Base-by-base conservation (phyloP, 2,329 filamentous ascomycete genomes). In the Pseudogymnoascus destructans region DNA sequence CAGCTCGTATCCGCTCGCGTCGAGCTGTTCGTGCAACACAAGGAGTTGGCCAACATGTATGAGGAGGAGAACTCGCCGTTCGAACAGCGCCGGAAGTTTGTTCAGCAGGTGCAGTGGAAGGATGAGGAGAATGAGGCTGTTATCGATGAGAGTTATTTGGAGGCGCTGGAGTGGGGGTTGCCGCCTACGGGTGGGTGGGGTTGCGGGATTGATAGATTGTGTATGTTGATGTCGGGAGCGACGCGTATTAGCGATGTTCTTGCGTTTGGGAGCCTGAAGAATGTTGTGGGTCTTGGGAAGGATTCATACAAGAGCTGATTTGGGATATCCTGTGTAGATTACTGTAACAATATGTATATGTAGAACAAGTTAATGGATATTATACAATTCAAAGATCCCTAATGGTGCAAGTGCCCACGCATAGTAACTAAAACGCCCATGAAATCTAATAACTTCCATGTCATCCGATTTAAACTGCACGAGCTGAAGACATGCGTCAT, bases 131-230 rank as follows among this genome's bases (percentile, higher is more conserved):
- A 69, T 30, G 59, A 57, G 10, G 65, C 64, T 5, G 55, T 55
- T 5, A 60, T 70, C 10, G 75, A 74, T 66, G 86, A 95, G 73
- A 86, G 81, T 66, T 98, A 95, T 67, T 74, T 96, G 52, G 80
- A 85, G 64, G 89, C 88, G 3, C 72, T 98, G 56, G 89, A 95
- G 70, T 89, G 88, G 73, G 93, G 89, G 0, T 74, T 98, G 60
- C 93, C 93, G n/a, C 89, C 93, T 0, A 98, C 93, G 0, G 93
- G 92, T 0, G 93, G 93, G 3, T 98, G 93, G 93, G 93, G 93
- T 1, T 95, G 90, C 66, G 93, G 93, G 1, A 76, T 98, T 40
- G 93, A 98, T 72, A 78, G 93, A 57, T 75, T 98, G 57, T 86
- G 89, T 35, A 98, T 98, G 93, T 73, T 96, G 55, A 88, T 97